Percentiles rank a stretch among this genome's conserved stretches.
These are phyloP conservation scores for Mycosphaerella arachidis DNA, from an alignment of 2,329 filamentous ascomycete genomes.

Conservation along the genomic window DNA sequence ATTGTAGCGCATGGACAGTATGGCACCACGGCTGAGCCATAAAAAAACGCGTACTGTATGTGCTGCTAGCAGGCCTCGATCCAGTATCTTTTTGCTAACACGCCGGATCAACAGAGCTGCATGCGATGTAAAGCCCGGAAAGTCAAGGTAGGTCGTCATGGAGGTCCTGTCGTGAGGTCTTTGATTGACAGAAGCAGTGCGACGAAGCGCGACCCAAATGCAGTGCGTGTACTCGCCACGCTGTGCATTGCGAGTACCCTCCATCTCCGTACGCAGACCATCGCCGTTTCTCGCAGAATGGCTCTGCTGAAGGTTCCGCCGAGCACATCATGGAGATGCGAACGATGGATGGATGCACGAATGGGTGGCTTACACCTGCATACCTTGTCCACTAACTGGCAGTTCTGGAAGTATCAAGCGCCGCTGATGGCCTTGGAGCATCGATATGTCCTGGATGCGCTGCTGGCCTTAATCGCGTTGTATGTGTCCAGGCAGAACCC, in stretches of 20 bases:
- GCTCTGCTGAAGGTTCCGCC: neutral
- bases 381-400: slow-evolving; percentile 15
- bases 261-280: slow-evolving; percentile 8
- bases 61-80: neutral
- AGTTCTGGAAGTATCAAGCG: slow-evolving; percentile 24
- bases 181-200: slow-evolving; percentile 9
- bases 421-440: slow-evolving; percentile 22
- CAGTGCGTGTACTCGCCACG: slow-evolving; percentile 21
- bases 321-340: slow-evolving; percentile 14
- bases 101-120: slow-evolving; percentile 12
- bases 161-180: neutral
- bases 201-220: slow-evolving; percentile 22
- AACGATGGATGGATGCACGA: slow-evolving; percentile 17
- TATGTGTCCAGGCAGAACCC: slow-evolving; percentile 18
- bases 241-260: slow-evolving; percentile 22
- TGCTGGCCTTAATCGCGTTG: slow-evolving; percentile 23
- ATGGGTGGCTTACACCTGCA: slow-evolving; percentile 16
- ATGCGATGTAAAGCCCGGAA: slow-evolving; percentile 22
- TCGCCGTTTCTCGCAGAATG: slow-evolving; percentile 1
- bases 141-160: slow-evolving; percentile 10
- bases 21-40: slow-evolving; percentile 14
- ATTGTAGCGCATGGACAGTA: neutral
- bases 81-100: neutral
- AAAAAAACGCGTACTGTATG: slow-evolving; percentile 16
- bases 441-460: slow-evolving; percentile 19